These are phyloP conservation scores for Effrenium voratum DNA, from an alignment of 73 alveolate genomes.

Conservation along the genomic window DNA sequence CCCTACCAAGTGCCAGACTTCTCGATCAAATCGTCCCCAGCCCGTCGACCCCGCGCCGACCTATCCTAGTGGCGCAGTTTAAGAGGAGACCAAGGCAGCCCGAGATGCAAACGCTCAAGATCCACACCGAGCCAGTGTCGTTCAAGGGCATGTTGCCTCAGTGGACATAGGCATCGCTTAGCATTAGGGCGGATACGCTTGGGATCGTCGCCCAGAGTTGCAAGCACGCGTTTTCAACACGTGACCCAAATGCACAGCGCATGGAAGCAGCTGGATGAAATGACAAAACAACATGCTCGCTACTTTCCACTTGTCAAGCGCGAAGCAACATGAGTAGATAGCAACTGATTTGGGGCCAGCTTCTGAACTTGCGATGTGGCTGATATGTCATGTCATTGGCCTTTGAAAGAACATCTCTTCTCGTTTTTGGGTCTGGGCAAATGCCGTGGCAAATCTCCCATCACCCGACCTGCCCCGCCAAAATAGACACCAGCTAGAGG, in stretches of 20 bases:
- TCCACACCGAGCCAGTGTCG: slow-evolving; percentile 72
- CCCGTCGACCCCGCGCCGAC: too few species aligned
- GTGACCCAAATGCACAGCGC: neutral
- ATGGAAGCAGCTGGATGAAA: neutral
- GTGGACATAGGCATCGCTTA: neutral
- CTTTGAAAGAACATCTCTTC: neutral
- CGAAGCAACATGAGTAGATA: neutral
- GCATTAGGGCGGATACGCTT: neutral
- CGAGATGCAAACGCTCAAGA: neutral
- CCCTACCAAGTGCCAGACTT: neutral
- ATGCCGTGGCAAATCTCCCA: neutral
- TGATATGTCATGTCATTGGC: neutral
- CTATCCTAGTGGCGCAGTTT: slow-evolving; percentile 3
- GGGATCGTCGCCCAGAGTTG: neutral
- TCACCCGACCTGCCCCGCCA: neutral
- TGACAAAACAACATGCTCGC: neutral
- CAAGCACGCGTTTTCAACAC: too few species aligned
- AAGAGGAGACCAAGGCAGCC: slow-evolving; percentile 12
- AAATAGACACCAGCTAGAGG: too few species aligned
- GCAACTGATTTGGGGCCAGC: neutral
- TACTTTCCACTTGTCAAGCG: neutral
- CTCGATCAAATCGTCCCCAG: neutral
- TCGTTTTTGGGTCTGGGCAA: too few species aligned
- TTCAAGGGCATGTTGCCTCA: slow-evolving; percentile 29
- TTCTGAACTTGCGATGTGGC: neutral